phyloP scores from a whole-genome alignment of 2,329 filamentous ascomycete genomes.

The Ophiocordyceps camponoti-leonardi region DNA sequence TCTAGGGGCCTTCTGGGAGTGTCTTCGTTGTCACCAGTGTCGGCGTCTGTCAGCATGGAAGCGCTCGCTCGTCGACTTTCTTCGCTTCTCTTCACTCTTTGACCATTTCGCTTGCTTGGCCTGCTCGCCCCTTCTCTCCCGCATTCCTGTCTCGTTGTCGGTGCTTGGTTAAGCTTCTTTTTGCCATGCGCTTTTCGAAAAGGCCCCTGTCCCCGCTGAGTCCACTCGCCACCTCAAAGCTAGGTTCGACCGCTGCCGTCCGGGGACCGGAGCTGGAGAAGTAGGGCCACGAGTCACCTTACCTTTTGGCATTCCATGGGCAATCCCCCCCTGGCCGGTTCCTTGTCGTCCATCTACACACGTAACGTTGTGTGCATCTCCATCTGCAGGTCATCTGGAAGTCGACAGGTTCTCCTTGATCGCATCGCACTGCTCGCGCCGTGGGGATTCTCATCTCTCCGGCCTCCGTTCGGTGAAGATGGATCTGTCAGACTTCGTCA shows the following conservation, averaged over 20 bases:
- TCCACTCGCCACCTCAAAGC: background rate
- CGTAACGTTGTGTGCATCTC: background rate
- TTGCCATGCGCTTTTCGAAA: background rate
- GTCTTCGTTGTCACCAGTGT: too few species aligned
- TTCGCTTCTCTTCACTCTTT: too few species aligned
- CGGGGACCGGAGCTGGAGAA: background rate
- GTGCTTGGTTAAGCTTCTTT: background rate
- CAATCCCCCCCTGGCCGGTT: background rate
- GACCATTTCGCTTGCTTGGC: too few species aligned
- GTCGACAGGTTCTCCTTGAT: background rate
- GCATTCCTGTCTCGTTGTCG: background rate
- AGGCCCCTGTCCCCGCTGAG: background rate
- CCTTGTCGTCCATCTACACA: background rate
- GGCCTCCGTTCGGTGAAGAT: background rate
- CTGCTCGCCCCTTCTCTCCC: background rate
- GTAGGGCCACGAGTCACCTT: background rate
- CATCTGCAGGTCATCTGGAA: background rate
- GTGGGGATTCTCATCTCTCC: background rate
- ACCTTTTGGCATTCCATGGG: background rate
- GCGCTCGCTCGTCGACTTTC: too few species aligned
- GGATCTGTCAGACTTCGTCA: background rate
- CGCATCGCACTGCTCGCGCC: background rate
- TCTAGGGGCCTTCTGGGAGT: too few species aligned
- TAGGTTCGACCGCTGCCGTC: background rate
- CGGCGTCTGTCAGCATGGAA: too few species aligned